A percentile compares a stretch with the other conserved stretches of the same genome.
These are phyloP conservation scores for Boletus insuetus DNA, from an alignment of 768 basidiomycete genomes.

Conservation along the genomic window DNA sequence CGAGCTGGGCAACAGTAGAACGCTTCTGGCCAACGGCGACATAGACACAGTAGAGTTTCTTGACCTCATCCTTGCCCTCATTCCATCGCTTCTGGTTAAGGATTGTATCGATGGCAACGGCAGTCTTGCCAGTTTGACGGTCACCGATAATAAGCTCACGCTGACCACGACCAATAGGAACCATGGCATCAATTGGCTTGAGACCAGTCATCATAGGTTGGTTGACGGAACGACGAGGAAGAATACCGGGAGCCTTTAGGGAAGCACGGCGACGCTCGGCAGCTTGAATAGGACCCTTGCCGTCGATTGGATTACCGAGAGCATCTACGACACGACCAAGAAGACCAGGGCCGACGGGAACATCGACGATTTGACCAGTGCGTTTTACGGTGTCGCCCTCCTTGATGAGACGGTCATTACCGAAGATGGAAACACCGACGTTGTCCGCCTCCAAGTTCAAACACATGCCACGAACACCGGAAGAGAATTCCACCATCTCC, in stretches of 20 bases:
- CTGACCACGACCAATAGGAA: conserved; percentile 99
- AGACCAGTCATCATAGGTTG: conserved; percentile 99
- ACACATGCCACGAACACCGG: conserved; percentile 99
- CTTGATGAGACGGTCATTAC: conserved; percentile 97
- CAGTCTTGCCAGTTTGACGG: conserved; percentile 99
- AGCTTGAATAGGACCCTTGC: conserved; percentile 95
- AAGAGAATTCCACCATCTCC: conserved; percentile 99
- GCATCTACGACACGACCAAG: conserved; percentile 99
- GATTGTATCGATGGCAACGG: conserved; percentile 99
- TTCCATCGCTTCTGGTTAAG: conserved; percentile 99
- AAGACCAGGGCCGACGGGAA: conserved; percentile 95
- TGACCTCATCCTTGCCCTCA: conserved; percentile 91
- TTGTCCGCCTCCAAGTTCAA: conserved; percentile 99
- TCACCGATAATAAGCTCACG: conserved; percentile 99
- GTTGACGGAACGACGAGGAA: conserved; percentile 98
- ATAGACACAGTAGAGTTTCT: conserved; percentile 99
- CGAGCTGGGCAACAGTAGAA: conserved; percentile 98
- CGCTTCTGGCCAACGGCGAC: conserved; percentile 99
- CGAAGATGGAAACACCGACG: conserved; percentile 99
- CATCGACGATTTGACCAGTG: conserved; percentile 99
- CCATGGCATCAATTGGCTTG: conserved; percentile 99
- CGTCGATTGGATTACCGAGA: conserved; percentile 99
- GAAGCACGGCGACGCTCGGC: conserved; percentile 95
- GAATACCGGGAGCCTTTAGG: conserved; percentile 97
- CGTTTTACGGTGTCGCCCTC: conserved; percentile 99